Percentiles rank a stretch among this genome's conserved stretches.
phyloP scores from a whole-genome alignment of 2,329 filamentous ascomycete species.

The Colletotrichum sp. region DNA sequence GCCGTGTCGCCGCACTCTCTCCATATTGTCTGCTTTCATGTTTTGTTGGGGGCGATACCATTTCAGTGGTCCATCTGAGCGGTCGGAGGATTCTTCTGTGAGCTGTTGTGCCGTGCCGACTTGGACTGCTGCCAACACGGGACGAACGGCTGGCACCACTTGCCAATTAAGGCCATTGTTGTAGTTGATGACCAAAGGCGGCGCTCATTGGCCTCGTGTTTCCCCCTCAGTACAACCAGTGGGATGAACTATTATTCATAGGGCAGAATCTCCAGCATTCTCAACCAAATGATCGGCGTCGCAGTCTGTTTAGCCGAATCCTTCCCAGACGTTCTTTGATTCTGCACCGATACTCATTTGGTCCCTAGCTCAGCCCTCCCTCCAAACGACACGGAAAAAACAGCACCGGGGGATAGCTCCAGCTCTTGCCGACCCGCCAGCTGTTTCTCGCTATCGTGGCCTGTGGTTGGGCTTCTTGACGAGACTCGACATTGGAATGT shows the following conservation, averaged over 20 bases:
- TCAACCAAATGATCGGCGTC: not conserved
- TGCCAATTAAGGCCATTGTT: not conserved
- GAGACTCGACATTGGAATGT: constrained; percentile 11
- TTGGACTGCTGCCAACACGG: not conserved
- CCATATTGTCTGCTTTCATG: not conserved
- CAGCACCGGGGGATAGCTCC: not conserved
- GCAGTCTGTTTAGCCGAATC: not conserved
- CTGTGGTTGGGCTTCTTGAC: not conserved
- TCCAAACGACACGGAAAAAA: not conserved
- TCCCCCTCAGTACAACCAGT: not conserved
- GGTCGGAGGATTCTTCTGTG: not conserved
- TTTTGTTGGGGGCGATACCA: not conserved
- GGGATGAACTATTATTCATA: constrained; percentile 4
- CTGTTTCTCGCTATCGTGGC: not conserved
- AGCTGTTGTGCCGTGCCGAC: not conserved
- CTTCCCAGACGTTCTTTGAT: not conserved
- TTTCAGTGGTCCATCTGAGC: not conserved
- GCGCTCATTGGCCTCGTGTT: not conserved
- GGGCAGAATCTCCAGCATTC: not conserved
- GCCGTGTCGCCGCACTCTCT: not conserved
- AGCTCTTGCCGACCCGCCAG: not conserved
- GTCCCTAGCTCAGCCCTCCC: not conserved
- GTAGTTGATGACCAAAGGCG: not conserved
- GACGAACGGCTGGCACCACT: not conserved
- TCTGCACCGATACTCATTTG: not conserved